Conservation (phyloP, 2,329 filamentous ascomycete species). For the Myriangium duriaei region DNA sequence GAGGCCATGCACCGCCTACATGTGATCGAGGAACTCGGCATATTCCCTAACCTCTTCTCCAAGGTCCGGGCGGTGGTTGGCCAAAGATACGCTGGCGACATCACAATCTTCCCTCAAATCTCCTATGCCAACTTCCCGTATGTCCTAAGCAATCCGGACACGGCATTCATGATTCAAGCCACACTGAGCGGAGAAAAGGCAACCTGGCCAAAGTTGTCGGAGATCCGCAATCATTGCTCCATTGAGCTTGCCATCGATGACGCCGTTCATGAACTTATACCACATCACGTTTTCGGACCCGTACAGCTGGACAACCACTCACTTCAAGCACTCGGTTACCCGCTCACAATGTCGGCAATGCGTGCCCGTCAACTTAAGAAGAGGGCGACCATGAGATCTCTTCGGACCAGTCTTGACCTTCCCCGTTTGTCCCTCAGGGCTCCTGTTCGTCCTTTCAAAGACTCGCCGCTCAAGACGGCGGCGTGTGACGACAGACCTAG, state of each 20-base stretch:
- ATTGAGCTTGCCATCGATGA: constrained; percentile 76
- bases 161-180: constrained; percentile 73
- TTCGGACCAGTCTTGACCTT: constrained; percentile 6
- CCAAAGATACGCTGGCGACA: constrained; percentile 88
- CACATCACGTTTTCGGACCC: constrained; percentile 56
- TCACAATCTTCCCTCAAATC: constrained; percentile 80
- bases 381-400: constrained; percentile 6
- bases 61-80: constrained; percentile 61
- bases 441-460: not conserved
- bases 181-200: constrained; percentile 69
- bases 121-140: constrained; percentile 59
- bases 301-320: constrained; percentile 48
- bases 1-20: constrained; percentile 73
- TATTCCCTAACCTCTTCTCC: constrained; percentile 66
- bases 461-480: not conserved
- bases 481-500: not conserved
- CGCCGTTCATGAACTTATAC: constrained; percentile 56
- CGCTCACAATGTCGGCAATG: constrained; percentile 3
- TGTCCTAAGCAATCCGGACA: constrained; percentile 71
- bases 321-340: constrained; percentile 15
- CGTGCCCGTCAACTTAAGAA: not conserved
- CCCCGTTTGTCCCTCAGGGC: constrained; percentile 1
- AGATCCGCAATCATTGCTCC: constrained; percentile 75
- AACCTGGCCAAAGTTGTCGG: constrained; percentile 81
- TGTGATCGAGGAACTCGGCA: constrained; percentile 64